These are phyloP conservation scores for Anisodus tanguticus DNA, from an alignment of 257 asterid genomes.

Conservation along the genomic window DNA sequence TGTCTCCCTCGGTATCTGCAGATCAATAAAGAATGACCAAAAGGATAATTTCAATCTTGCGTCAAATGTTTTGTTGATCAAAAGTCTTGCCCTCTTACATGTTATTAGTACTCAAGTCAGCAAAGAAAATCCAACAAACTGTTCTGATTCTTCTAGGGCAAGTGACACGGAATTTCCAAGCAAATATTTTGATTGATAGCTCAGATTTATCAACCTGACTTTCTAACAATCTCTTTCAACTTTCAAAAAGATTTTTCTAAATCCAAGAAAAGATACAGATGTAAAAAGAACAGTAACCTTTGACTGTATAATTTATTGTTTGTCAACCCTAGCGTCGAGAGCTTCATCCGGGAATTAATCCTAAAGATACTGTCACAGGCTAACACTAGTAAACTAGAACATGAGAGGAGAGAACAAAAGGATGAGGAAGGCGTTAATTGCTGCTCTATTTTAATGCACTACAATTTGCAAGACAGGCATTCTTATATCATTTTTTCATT, in stretches of 20 bases:
- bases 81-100: background rate
- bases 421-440: background rate
- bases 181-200: background rate
- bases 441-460: background rate
- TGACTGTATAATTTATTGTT: background rate
- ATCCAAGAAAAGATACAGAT: background rate
- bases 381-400: background rate
- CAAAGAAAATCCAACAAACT: background rate
- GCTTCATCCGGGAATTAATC: background rate
- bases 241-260: background rate
- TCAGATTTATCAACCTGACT: background rate
- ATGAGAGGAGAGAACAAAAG: background rate
- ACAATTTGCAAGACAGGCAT: background rate
- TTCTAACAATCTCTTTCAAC: background rate
- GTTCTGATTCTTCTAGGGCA: background rate
- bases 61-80: background rate
- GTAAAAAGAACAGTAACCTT: background rate
- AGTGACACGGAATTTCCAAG: background rate
- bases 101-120: background rate
- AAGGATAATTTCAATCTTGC: background rate
- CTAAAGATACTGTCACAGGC: background rate
- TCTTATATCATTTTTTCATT: background rate
- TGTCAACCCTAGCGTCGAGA: background rate
- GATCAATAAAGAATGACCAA: conserved; percentile 4
- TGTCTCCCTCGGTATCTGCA: conserved; percentile 68